Evolutionary conservation across 2,329 filamentous ascomycete species (phyloP).

Genomic region (Microsporum ferrugineum): DNA sequence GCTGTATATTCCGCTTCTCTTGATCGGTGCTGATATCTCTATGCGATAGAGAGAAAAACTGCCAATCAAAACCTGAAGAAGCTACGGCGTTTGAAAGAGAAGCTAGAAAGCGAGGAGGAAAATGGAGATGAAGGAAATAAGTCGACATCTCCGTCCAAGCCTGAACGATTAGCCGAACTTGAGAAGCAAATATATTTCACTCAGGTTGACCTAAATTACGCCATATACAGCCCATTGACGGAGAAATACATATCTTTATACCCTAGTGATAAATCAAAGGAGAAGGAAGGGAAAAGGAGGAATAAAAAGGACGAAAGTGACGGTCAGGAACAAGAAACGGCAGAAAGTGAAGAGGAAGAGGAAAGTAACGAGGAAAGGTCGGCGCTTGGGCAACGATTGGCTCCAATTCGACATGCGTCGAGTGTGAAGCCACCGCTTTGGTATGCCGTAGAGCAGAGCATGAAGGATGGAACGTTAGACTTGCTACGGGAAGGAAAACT

Average conservation of each 20-base stretch:
- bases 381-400: conserved; percentile 13
- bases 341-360: neutral
- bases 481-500: conserved; percentile 33
- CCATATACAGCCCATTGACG: conserved; percentile 49
- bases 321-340: neutral
- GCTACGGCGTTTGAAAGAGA: conserved; percentile 30
- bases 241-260: conserved; percentile 50
- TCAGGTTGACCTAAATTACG: conserved; percentile 51
- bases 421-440: conserved; percentile 33
- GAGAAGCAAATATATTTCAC: conserved; percentile 36
- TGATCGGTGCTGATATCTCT: neutral
- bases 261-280: conserved; percentile 23
- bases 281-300: neutral
- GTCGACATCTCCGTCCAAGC: neutral
- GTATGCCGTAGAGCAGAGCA: conserved; percentile 35
- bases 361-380: conserved; percentile 6
- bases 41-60: conserved; percentile 30
- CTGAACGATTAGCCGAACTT: conserved; percentile 18
- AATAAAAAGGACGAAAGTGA: neutral
- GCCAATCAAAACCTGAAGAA: conserved; percentile 31
- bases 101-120: conserved; percentile 19
- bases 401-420: conserved; percentile 12
- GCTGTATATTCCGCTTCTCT: neutral
- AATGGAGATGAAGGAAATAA: neutral
- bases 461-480: conserved; percentile 33